phyloP scores from a whole-genome alignment of 805 yeast genomes.

The Ogataea ganodermae region DNA sequence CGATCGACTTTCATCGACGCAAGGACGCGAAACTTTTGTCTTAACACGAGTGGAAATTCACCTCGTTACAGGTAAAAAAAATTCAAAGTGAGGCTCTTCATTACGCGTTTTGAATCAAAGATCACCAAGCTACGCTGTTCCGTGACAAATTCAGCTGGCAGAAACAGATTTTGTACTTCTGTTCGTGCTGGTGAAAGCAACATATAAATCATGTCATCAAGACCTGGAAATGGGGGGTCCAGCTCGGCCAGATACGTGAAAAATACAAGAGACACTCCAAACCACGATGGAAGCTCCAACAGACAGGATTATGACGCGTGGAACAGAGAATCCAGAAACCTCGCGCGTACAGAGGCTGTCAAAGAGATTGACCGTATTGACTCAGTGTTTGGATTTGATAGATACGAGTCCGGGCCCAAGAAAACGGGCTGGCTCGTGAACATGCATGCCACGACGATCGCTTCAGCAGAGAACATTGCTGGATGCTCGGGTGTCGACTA shows the following conservation, averaged over 20 bases:
- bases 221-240: slow-evolving; percentile 24
- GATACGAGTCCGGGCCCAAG: slow-evolving; percentile 69
- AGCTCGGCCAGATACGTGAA: slow-evolving; percentile 32
- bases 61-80: neutral
- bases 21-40: neutral
- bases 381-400: slow-evolving; percentile 82
- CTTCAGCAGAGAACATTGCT: slow-evolving; percentile 55
- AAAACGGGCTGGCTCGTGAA: slow-evolving; percentile 89
- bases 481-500: slow-evolving; percentile 91
- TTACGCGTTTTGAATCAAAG: neutral
- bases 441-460: slow-evolving; percentile 84
- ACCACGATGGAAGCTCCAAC: slow-evolving; percentile 1
- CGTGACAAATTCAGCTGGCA: neutral
- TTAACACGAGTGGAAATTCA: neutral
- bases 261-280: slow-evolving; percentile 14
- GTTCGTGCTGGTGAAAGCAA: neutral
- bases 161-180: neutral
- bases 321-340: slow-evolving; percentile 14
- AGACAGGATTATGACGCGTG: slow-evolving; percentile 4
- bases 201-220: slow-evolving; percentile 18
- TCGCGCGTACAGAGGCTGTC: slow-evolving; percentile 51
- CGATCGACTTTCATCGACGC: slow-evolving; percentile 1
- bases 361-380: slow-evolving; percentile 70
- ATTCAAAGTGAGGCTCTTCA: neutral
- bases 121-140: too few relatives aligned